These are phyloP conservation scores for Rhodamnia argentea DNA, from an alignment of 345 rosid species.

Conservation along the genomic window DNA sequence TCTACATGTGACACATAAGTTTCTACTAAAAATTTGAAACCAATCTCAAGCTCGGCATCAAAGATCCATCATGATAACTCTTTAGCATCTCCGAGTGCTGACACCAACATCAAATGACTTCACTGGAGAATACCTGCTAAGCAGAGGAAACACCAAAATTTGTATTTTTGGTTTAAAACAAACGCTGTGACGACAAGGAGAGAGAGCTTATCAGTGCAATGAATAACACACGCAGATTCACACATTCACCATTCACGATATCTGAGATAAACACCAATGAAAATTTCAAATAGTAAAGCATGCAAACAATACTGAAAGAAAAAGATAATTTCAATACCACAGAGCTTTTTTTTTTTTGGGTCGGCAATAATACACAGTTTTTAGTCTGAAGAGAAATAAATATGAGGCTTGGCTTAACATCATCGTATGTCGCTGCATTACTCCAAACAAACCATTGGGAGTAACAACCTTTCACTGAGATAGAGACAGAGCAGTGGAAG, in stretches of 20 bases:
- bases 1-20: constrained; percentile 76
- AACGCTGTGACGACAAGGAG: background rate
- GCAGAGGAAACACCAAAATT: background rate
- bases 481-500: background rate
- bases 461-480: background rate
- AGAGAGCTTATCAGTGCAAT: no score
- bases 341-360: no score
- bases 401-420: background rate
- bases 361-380: no score
- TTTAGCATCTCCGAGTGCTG: no score
- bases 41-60: no score
- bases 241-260: background rate
- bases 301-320: background rate
- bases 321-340: background rate
- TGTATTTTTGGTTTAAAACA: no score
- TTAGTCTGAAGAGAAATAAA: background rate
- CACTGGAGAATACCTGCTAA: constrained; percentile 64
- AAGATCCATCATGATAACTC: no score
- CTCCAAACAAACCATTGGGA: background rate
- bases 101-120: constrained; percentile 64
- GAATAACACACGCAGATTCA: background rate
- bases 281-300: background rate
- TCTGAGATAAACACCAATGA: background rate
- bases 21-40: constrained; percentile 57
- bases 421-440: background rate